phyloP scores from a whole-genome alignment of 2,329 filamentous ascomycete species.

The Capronia epimyces region DNA sequence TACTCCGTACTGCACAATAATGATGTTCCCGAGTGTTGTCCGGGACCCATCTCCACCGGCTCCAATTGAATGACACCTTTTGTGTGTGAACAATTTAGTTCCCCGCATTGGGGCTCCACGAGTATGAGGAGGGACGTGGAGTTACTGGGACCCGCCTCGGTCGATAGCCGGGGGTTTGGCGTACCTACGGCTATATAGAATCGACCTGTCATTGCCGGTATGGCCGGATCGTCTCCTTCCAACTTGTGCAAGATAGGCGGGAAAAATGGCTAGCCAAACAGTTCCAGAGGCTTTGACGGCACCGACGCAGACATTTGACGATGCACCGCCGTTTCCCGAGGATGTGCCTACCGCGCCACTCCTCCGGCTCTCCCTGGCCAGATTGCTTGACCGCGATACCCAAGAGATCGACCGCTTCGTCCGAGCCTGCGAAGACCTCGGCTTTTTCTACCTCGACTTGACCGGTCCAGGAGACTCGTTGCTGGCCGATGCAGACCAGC shows the following conservation, averaged over 20 bases:
- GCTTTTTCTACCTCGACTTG: conserved; percentile 55
- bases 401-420: conserved; percentile 37
- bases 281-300: conserved; percentile 19
- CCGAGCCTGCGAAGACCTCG: conserved; percentile 44
- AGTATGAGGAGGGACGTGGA: conserved; percentile 1
- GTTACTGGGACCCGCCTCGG: background rate
- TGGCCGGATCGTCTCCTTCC: background rate
- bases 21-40: background rate
- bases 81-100: background rate
- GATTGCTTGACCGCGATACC: conserved; percentile 36
- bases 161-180: background rate
- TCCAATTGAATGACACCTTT: background rate
- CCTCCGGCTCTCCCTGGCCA: conserved; percentile 38
- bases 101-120: background rate
- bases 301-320: conserved; percentile 15
- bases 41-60: background rate
- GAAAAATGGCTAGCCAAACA: conserved; percentile 14
- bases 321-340: conserved; percentile 34
- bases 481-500: conserved; percentile 40
- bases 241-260: background rate
- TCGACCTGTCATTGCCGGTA: conserved; percentile 2
- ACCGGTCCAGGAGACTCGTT: conserved; percentile 38
- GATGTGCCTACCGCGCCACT: conserved; percentile 43
- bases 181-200: conserved; percentile 4
- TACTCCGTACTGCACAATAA: too few relatives aligned